phyloP scores from a whole-genome alignment of 768 basidiomycete species.

The Albatrellus ellisii region DNA sequence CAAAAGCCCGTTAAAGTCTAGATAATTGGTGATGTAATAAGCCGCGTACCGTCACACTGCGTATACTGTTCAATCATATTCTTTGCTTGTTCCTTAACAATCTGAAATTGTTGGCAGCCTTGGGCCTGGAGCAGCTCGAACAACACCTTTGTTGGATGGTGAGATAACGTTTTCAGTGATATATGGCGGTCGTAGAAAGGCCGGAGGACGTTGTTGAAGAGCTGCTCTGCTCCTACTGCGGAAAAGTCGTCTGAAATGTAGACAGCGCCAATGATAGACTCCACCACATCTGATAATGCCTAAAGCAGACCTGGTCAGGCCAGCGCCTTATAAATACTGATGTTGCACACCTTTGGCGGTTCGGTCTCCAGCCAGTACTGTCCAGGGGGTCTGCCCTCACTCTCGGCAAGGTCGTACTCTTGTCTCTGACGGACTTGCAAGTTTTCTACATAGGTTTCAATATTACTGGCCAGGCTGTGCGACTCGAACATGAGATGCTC shows the following conservation, averaged over 20 bases:
- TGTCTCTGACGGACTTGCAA: constrained; percentile 31
- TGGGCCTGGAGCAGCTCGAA: constrained; percentile 62
- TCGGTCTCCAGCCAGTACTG: constrained; percentile 74
- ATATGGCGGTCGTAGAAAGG: constrained; percentile 75
- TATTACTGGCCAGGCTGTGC: constrained; percentile 31
- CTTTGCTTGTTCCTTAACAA: constrained; percentile 19
- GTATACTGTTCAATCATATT: constrained; percentile 31
- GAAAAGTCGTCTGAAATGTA: constrained; percentile 67
- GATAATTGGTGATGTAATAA: not conserved
- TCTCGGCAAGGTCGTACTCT: constrained; percentile 32
- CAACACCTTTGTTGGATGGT: constrained; percentile 66
- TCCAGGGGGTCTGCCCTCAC: constrained; percentile 38
- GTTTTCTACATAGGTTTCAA: constrained; percentile 38
- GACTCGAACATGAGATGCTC: constrained; percentile 48
- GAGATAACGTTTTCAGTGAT: constrained; percentile 55
- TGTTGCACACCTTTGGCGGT: constrained; percentile 52
- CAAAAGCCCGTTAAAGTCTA: not conserved
- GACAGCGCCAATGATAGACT: constrained; percentile 68
- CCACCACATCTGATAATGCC: constrained; percentile 70
- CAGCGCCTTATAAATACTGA: not conserved
- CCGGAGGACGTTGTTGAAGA: constrained; percentile 56
- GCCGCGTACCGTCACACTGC: constrained; percentile 38
- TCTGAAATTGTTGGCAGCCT: constrained; percentile 54
- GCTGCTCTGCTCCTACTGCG: constrained; percentile 40
- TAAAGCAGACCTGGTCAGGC: constrained; percentile 17